Percentiles rank a stretch among this genome's conserved stretches.
Conservation (phyloP, 1,139 yeast genomes). For the Yamadazyma diospyri region DNA sequence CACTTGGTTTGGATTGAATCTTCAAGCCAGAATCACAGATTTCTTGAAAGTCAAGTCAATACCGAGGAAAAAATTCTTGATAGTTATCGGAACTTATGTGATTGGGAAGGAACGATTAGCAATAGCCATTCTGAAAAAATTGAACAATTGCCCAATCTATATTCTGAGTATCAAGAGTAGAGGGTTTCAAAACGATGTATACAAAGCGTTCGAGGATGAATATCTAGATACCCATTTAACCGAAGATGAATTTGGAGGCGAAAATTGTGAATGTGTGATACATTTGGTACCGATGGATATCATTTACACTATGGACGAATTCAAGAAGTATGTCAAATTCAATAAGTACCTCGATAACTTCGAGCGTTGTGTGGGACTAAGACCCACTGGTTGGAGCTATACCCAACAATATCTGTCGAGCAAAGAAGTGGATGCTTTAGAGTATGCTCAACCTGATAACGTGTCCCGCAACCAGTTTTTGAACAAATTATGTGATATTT, state of each 20-base stretch:
- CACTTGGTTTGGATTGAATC: conserved; percentile 36
- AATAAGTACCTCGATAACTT: conserved; percentile 44
- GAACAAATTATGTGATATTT: conserved; percentile 13
- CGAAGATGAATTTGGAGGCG: conserved; percentile 28
- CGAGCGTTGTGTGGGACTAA: conserved; percentile 58
- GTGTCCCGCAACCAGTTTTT: conserved; percentile 11
- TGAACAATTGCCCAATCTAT: conserved; percentile 46
- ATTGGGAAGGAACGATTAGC: conserved; percentile 92
- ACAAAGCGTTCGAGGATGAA: conserved; percentile 31
- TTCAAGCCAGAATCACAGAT: conserved; percentile 45
- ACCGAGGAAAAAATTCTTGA: conserved; percentile 41
- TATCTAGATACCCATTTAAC: conserved; percentile 31
- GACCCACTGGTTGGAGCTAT: conserved; percentile 91
- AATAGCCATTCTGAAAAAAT: conserved; percentile 55
- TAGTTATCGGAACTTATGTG: conserved; percentile 84
- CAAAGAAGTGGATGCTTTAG: conserved; percentile 14
- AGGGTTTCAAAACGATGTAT: conserved; percentile 42
- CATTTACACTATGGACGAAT: conserved; percentile 32
- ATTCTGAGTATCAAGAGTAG: conserved; percentile 51
- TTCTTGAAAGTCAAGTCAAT: conserved; percentile 19
- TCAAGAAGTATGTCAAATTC: conserved; percentile 49
- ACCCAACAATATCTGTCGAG: conserved; percentile 13
- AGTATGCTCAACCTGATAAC: conserved; percentile 14
- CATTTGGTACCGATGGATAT: conserved; percentile 68
- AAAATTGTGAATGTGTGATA: conserved; percentile 50